Evolutionary conservation across 108 stramenopile species (phyloP), one percentile per base, ranked within the genome.

Genomic region (Cyclotella choctawhatcheeana): DNA sequence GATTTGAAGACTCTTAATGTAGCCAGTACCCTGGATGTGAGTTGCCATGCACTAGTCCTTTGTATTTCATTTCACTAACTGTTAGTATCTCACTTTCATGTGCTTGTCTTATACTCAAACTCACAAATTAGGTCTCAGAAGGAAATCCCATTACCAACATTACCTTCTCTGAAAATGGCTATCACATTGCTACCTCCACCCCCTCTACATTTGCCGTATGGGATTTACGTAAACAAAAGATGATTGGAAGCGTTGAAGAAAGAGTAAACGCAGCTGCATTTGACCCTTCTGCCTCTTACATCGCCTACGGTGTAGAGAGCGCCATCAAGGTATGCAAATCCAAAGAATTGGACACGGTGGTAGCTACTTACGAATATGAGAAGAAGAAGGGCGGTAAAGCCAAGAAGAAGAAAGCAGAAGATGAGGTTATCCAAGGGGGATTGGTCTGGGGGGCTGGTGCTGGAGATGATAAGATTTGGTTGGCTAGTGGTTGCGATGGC

Each of bases 131-230:
- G 82, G 67, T 82, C 34, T 44, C 71, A 33, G 71, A 81, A 25
- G 83, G 74, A 37, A 82, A 77, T 44, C 47, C 77, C 25, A 65
- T 95, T 33, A 60, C 63, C 50, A 60, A 75, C 61, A 81, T 97
- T 30, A 83, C 68, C 61, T 85, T 97, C 68, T 93, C 89, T 20
- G 93, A 95, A 68, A 97, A 95, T 64, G 97, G 97, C 21, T 94
- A 94, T 51, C 89, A 93, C 58, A 58, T 96, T 24, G 95, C 87
- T 7, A 73, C 74, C 3, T 75, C 73, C 3, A 58, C 75, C 5
- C 34, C 81, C 1, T 74, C 86, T 17, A 58, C 70, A 5, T 69
- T 69, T 58, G 51, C 76, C 43, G 66, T 67, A 26, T 96, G 93
- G 94, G 97, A 97, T 65, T 67, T 97, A 65, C 84, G 93, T 44